Evolutionary conservation across 192 early-diverging fungal genomes (phyloP).

Genomic region (Rhizoclosmatium sp.): DNA sequence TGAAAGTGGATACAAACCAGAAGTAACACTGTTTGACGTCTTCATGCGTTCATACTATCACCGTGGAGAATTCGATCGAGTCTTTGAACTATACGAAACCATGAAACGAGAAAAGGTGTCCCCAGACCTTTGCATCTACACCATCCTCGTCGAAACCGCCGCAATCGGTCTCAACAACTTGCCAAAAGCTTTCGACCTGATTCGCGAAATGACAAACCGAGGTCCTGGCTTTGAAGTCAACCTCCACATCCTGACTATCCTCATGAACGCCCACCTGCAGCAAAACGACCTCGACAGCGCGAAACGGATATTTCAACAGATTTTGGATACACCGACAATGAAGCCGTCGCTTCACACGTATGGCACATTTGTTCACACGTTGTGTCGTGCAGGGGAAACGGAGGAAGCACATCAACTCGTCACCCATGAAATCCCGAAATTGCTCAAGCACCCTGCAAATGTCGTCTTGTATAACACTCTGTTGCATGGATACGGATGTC

Average conservation of each 20-base stretch:
- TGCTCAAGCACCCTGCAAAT: neutral
- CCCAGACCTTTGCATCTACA: conserved; percentile 1
- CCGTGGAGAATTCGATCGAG: conserved; percentile 1
- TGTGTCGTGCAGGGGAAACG: conserved; percentile 17
- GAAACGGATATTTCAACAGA: conserved; percentile 12
- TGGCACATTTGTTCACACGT: conserved; percentile 8
- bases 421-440: conserved; percentile 12
- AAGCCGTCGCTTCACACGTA: conserved; percentile 1
- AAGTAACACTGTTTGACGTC: conserved; percentile 1
- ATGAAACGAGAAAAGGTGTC: conserved; percentile 3
- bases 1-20: neutral
- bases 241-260: conserved; percentile 25
- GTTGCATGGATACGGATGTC: conserved; percentile 14
- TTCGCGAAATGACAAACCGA: conserved; percentile 4
- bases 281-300: neutral
- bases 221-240: neutral
- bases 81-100: conserved; percentile 2
- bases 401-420: conserved; percentile 18
- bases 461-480: conserved; percentile 32
- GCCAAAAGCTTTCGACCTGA: neutral
- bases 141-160: conserved; percentile 20
- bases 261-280: conserved; percentile 24
- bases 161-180: conserved; percentile 6
- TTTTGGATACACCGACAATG: neutral
- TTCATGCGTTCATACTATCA: conserved; percentile 24